These are phyloP conservation scores for Furcasterigmium sp. DNA, from an alignment of 2,329 filamentous ascomycete species.

Conservation along the genomic window DNA sequence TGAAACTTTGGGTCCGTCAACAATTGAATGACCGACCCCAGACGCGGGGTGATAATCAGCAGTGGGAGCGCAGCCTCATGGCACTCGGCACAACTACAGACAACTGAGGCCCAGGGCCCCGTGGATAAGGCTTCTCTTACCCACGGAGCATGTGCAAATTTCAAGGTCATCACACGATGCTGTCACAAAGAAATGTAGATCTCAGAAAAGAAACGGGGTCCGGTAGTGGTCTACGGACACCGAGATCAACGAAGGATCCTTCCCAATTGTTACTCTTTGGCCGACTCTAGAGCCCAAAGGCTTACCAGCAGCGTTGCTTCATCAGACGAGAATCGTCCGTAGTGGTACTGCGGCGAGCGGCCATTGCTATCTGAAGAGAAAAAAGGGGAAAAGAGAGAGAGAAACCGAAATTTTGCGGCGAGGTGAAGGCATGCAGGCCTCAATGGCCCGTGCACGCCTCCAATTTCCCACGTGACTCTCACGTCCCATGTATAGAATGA, in stretches of 20 bases:
- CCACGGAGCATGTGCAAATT: too few relatives aligned
- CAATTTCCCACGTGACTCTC: neutral
- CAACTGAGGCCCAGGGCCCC: too few relatives aligned
- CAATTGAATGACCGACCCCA: too few relatives aligned
- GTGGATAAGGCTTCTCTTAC: too few relatives aligned
- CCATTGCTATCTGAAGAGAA: conserved; percentile 13
- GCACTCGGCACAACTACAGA: too few relatives aligned
- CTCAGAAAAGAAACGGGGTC: conserved; percentile 15
- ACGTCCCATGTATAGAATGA: neutral
- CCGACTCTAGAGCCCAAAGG: conserved; percentile 11
- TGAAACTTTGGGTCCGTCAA: too few relatives aligned
- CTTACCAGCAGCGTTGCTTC: conserved; percentile 9
- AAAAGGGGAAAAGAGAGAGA: conserved; percentile 4
- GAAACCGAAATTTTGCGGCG: neutral
- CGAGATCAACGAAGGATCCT: conserved; percentile 17
- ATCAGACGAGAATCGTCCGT: conserved; percentile 5
- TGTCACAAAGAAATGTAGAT: conserved; percentile 12
- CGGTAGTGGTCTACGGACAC: conserved; percentile 10
- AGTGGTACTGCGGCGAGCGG: conserved; percentile 12
- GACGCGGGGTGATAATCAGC: too few relatives aligned
- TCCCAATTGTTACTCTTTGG: conserved; percentile 13
- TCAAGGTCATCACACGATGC: too few relatives aligned
- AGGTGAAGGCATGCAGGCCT: neutral
- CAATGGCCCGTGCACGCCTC: conserved; percentile 5
- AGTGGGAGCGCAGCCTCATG: too few relatives aligned